Evolutionary conservation across 371 early-diverging fungal genomes (phyloP).

Genomic region (Actinomortierella ambigua): DNA sequence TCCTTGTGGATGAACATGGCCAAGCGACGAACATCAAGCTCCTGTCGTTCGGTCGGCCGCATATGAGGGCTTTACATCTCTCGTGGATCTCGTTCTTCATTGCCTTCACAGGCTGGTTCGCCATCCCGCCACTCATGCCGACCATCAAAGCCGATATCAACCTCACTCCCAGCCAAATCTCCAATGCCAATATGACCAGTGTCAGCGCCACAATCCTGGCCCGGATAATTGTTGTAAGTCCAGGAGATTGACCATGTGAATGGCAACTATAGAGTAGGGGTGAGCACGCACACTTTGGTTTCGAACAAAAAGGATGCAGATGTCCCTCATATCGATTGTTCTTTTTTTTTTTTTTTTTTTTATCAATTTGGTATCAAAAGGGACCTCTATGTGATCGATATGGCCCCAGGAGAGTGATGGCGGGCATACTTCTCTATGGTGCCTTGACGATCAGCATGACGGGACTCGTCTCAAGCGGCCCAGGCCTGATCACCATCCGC

Average conservation of each 20-base stretch:
- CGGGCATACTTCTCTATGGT: constrained; percentile 52
- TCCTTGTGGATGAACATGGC: constrained; percentile 38
- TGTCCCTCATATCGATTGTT: too few species aligned
- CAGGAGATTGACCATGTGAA: neutral
- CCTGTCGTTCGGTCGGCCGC: constrained; percentile 39
- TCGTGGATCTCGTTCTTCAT: constrained; percentile 54
- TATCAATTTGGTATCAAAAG: constrained; percentile 2
- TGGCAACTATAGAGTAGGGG: too few species aligned
- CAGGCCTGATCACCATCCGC: constrained; percentile 50
- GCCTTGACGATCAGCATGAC: constrained; percentile 53
- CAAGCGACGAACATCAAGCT: constrained; percentile 47
- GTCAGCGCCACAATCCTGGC: constrained; percentile 49
- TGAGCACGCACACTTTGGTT: too few species aligned
- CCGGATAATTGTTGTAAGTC: constrained; percentile 32
- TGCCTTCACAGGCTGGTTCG: constrained; percentile 64
- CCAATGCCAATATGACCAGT: constrained; percentile 45
- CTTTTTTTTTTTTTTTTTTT: too few species aligned
- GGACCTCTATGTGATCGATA: constrained; percentile 58
- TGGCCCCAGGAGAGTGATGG: constrained; percentile 62
- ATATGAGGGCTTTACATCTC: constrained; percentile 55
- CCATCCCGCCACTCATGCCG: constrained; percentile 58
- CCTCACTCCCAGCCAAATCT: constrained; percentile 33
- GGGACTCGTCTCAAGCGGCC: constrained; percentile 48
- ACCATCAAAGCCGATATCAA: constrained; percentile 48
- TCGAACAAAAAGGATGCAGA: too few species aligned